These are phyloP conservation scores for Santalum album DNA, from an alignment of 164 flowering plant genomes.

Conservation along the genomic window DNA sequence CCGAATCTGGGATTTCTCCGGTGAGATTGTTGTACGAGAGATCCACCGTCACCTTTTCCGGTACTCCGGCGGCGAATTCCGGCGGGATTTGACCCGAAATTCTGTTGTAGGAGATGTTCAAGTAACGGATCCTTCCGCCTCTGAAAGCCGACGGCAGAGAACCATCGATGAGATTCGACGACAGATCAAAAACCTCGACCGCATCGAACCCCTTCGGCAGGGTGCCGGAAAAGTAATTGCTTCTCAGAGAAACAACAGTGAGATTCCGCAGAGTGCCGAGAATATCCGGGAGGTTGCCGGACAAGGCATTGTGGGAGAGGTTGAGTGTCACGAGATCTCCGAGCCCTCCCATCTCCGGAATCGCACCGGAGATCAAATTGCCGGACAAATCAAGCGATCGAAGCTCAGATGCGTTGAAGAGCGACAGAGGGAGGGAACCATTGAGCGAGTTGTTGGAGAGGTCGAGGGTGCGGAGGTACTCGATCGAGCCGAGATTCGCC, in stretches of 20 bases:
- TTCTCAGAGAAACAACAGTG: conserved; percentile 37
- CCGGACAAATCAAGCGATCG: conserved; percentile 47
- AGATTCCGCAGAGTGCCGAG: conserved; percentile 35
- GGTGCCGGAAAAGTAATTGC: conserved; percentile 26
- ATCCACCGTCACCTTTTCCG: conserved; percentile 27
- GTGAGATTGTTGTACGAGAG: conserved; percentile 41
- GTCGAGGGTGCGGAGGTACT: conserved; percentile 52
- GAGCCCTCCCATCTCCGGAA: conserved; percentile 37
- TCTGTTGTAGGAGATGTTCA: conserved; percentile 36
- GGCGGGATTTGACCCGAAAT: conserved; percentile 34
- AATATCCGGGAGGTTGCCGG: conserved; percentile 51
- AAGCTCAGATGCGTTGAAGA: conserved; percentile 52
- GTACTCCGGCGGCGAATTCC: conserved; percentile 21
- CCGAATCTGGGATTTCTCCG: conserved; percentile 26
- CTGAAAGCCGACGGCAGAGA: conserved; percentile 39
- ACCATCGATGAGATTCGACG: conserved; percentile 49
- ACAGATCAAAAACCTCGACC: conserved; percentile 48
- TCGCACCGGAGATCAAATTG: conserved; percentile 58
- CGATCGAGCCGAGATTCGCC: conserved; percentile 43
- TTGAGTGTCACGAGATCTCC: conserved; percentile 49
- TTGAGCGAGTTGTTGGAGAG: conserved; percentile 77
- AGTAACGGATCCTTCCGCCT: conserved; percentile 19
- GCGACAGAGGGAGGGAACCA: conserved; percentile 61
- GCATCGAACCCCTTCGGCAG: conserved; percentile 39
- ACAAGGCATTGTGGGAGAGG: conserved; percentile 68